Evolutionary conservation across 2,329 filamentous ascomycete genomes (phyloP), one percentile per base, ranked within the genome.

Genomic region (Xenoacremonium recifei): DNA sequence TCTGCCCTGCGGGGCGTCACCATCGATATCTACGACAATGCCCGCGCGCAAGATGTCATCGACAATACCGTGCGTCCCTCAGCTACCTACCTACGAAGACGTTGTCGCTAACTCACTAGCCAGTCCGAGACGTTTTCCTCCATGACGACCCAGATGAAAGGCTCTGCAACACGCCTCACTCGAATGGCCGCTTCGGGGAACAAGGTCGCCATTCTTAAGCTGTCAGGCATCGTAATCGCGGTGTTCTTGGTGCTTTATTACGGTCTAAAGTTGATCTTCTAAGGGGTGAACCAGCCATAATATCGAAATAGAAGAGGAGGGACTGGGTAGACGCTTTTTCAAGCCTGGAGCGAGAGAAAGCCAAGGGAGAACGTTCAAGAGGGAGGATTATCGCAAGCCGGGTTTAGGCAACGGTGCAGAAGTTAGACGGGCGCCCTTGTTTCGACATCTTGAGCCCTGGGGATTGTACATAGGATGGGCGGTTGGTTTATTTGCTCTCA

Each of bases 21-120:
- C 31, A 82, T 97, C 52, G 90, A 99, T 72, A 99, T 99, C 61
- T 96, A 97, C 77, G 91, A 97, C 70, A 90, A 93, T 64, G 93
- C 93, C 37, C 82, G 89, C 44, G 82, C 88, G 57, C 92, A 97
- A 58, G 82, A 87, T 53, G 80, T 95, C 50, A 87, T 99, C 54
- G 89, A 99, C 68, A 84, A 82, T 60, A 92, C 88, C 29, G 89
- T 95, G 76, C 44, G 81, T 52, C 27, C 21, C 27, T 29, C 13
- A 33, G 19, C 23, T 19, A 42, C n/a, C 21, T 32, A 16, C 29
- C 10, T 16, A 27, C 29, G 9, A 11, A 9, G 15, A 11, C 29
- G 16, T 45, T 57, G 39, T 53, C 42, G 29, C 25, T 35, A 29
- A 32, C 25, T 30, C 17, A 11, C 15, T 9, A 10, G 15, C 35